Evolutionary conservation across 805 yeast species (phyloP).

Genomic region (Kuraishia piskuri): DNA sequence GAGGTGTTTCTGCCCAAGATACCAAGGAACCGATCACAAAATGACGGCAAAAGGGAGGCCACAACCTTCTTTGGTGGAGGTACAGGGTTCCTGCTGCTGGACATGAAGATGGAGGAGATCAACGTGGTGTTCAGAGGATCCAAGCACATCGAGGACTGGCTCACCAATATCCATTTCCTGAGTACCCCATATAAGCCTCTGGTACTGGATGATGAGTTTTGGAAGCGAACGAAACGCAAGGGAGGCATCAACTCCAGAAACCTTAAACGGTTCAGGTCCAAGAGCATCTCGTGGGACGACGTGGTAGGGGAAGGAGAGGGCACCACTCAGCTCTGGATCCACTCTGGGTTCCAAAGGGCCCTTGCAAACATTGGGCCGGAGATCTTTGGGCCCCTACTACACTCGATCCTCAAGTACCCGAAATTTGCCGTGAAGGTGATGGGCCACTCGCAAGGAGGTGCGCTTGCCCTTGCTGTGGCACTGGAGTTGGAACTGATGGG

Average conservation of each 20-base stretch:
- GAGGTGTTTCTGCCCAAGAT: constrained; percentile 2
- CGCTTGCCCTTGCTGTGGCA: constrained; percentile 52
- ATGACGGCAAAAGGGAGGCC: background rate
- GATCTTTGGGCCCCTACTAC: constrained; percentile 7
- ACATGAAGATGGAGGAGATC: constrained; percentile 8
- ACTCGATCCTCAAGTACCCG: constrained; percentile 15
- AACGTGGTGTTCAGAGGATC: constrained; percentile 13
- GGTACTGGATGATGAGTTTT: background rate
- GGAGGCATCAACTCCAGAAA: background rate
- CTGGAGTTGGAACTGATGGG: constrained; percentile 55
- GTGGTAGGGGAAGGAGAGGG: no score
- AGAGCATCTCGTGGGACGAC: background rate
- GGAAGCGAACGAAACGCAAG: background rate
- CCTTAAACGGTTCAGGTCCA: background rate
- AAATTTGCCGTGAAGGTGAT: constrained; percentile 27
- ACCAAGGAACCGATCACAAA: background rate
- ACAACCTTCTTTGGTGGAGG: constrained; percentile 12
- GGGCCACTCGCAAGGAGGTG: constrained; percentile 53
- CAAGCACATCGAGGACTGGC: constrained; percentile 11
- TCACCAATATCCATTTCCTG: constrained; percentile 11
- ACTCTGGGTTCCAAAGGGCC: constrained; percentile 11
- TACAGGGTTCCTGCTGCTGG: constrained; percentile 12
- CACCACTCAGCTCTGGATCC: constrained; percentile 4
- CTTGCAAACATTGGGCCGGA: constrained; percentile 6
- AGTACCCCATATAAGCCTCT: constrained; percentile 3